phyloP scores from a whole-genome alignment of 1,139 yeast genomes.

The Taphrina wiesneri region DNA sequence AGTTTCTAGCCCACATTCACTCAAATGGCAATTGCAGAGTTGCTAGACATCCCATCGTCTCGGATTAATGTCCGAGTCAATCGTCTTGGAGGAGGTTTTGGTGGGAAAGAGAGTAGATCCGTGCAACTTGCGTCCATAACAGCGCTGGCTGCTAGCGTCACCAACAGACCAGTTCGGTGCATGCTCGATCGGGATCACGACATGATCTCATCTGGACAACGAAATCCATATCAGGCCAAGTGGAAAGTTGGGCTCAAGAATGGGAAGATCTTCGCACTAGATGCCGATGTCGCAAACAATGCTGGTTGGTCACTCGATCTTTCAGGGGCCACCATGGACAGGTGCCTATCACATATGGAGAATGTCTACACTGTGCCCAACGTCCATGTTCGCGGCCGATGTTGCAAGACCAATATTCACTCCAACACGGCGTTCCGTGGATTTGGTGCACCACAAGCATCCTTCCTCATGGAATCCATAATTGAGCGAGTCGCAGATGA shows the following conservation, averaged over 20 bases:
- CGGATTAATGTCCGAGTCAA: constrained; percentile 49
- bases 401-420: constrained; percentile 52
- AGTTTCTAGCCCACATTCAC: constrained; percentile 47
- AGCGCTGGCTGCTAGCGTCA: constrained; percentile 58
- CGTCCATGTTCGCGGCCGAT: constrained; percentile 47
- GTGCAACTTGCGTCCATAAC: constrained; percentile 52
- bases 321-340: constrained; percentile 52
- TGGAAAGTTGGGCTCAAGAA: constrained; percentile 50
- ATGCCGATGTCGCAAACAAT: constrained; percentile 49
- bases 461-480: constrained; percentile 50
- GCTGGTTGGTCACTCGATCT: constrained; percentile 55
- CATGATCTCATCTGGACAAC: constrained; percentile 51
- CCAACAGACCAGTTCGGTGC: constrained; percentile 50
- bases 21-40: constrained; percentile 49
- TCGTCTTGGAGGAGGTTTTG: constrained; percentile 66
- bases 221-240: constrained; percentile 52
- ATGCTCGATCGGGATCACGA: constrained; percentile 50
- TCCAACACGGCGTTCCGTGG: constrained; percentile 55
- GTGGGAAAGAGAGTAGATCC: constrained; percentile 58
- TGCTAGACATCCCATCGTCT: constrained; percentile 49
- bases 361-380: constrained; percentile 52
- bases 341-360: constrained; percentile 51
- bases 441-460: constrained; percentile 55
- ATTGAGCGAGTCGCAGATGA: constrained; percentile 49
- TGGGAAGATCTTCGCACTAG: constrained; percentile 49